Evolutionary conservation across 1,139 yeast genomes (phyloP), one percentile per base, ranked within the genome.

Genomic region (Pichia cactophila): DNA sequence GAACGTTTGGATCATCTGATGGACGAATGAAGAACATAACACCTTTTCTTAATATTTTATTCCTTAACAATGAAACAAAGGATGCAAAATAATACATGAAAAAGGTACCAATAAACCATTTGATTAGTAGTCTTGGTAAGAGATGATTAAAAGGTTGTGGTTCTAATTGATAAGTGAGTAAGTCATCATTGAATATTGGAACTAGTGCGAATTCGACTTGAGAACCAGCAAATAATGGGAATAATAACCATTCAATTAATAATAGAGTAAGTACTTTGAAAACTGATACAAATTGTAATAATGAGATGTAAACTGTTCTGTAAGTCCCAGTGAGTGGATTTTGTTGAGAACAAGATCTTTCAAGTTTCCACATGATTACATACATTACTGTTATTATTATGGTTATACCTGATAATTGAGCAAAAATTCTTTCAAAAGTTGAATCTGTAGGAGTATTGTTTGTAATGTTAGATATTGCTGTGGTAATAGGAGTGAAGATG

Each of bases 1-100:
- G 80, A 42, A 89, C 83, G 58, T 88, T 85, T 33, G 96, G 96
- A 62, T 92, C 97, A 58, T 90, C 96, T 2, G 97, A 96, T 33
- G 95, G 89, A 56, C 96, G 75, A 50, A 94, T 86, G 68, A 94
- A 92, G 66, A 81, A 92, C 42, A 92, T 70, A 3, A 88, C 96
- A 7, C 98, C 99, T 0, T 87, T 83, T 49, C 99, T 78, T 56
- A 92, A 75, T 41, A 89, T 81, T 50, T 72, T 69, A 41, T 76
- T 71, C 55, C 98, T 74, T 36, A 84, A 75, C 88, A 89, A 83
- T 6, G 95, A 87, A 38, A 92, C 90, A 67, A 81, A 92, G 46
- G 85, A 69, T 1, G 97, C 96, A 68, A 92, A 82, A 59, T 80
- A 72, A 55, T 85, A 81, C 97, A 94, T 90, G 68, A 88, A 92